Base-by-base conservation (phyloP, 2,329 filamentous ascomycete genomes). In the Aureobasidium leucospermi region DNA sequence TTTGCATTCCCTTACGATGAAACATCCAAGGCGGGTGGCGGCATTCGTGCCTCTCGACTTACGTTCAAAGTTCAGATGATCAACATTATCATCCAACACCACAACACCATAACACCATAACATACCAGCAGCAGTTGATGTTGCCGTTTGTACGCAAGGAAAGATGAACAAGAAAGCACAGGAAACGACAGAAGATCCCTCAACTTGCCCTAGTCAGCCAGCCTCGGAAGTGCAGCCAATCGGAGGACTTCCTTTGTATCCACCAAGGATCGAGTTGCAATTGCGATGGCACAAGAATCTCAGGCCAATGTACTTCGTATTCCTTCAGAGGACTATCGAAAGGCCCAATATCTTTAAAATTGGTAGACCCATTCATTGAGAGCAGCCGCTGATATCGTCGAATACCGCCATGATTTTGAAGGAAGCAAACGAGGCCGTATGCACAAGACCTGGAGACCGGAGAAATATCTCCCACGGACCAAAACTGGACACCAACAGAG, bases 321-420 rank as follows among this genome's bases (percentile, higher is more conserved):
- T 23, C 23, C 23, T 23, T 23, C 23, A 23, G 23, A 23, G 23
- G 23, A 23, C 23, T 23, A 23, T 23, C 23, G 23, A 23, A 23
- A 23, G 23, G 23, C 23, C 23, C 23, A 23, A 23, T 23, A 23
- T 23, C 23, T 23, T 23, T 23, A 23, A 23, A 23, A 23, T 23
- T 23, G 80, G 10, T 84, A 81, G 81, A 76, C 74, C 23, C 23
- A 4, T 23, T 23, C 23, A 23, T 23, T 23, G 23, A 23, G 23
- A 23, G 23, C 23, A 23, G 23, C 23, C 23, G 23, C 23, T 23
- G 23, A 23, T 23, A 23, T 23, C 23, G 23, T 23, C 23, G 23
- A 23, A 23, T 23, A 23, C 23, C 23, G 23, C 23, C 23, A 23
- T 23, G 23, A 23, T 23, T 23, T 23, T 23, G 23, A 23, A 23